Evolutionary conservation across 176 grass and related monocot species (phyloP), one percentile per base, ranked within the genome.

Genomic region (Triticum urartu): DNA sequence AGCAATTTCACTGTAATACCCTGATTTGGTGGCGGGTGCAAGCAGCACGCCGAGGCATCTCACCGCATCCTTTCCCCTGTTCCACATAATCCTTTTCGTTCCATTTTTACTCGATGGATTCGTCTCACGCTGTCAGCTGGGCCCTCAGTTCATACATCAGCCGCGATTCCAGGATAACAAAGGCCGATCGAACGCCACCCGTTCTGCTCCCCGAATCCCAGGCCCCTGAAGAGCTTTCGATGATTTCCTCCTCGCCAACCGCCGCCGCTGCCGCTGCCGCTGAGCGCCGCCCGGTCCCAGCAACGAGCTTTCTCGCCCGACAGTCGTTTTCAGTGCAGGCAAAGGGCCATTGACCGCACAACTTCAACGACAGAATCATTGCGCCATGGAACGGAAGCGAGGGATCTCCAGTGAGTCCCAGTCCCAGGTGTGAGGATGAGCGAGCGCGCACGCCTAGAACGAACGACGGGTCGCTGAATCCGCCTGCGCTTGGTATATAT

Each of bases 281-380:
- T 58, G 50, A 21, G 33, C 64, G 59, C 50, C 25, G 47, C 30
- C 71, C 75, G 40, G 34, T 42, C 54, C 30, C 9, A 52, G 65
- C 75, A 59, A 72, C 22, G 48, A 74, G 20, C 56, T 22, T 69
- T 68, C 1, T 81, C 28, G 15, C 74, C 64, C 63, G 79, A 47
- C 79, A 50, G 42, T 68, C 79, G 79, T 68, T 81, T 81, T 69
- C 64, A 54, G 38, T 68, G 63, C 17, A 35, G 48, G n/a, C 25
- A 6, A 66, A 13, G 18, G 48, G 63, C 34, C 48, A 50, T 56
- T 75, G 85, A 73, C 30, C 7, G 15, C 14, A 6, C 13, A 28
- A 14, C 33, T 77, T 77, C 34, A 15, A 36, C 61, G 79, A 81
- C 47, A 69, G 34, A 61, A 60, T 88, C 80, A 77, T 78, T 15